Evolutionary conservation across 2,329 filamentous ascomycete genomes (phyloP).

Genomic region (Tothia fuscella): DNA sequence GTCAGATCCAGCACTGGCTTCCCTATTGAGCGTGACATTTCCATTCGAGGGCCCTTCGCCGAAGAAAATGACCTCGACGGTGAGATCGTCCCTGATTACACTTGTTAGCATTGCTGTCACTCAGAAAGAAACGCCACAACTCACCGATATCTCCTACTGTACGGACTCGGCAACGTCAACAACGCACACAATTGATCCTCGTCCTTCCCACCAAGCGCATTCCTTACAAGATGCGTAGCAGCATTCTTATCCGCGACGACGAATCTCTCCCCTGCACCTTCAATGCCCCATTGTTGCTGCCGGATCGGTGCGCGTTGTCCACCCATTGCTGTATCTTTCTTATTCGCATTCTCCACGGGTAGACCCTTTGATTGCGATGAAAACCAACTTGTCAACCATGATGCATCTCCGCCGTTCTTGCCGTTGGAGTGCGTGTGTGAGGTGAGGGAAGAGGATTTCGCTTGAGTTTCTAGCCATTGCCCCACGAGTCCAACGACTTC

Average conservation of each 20-base stretch:
- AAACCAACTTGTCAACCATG: slow-evolving; percentile 62
- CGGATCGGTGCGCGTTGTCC: slow-evolving; percentile 83
- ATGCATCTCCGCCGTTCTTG: slow-evolving; percentile 23
- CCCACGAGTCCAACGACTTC: slow-evolving; percentile 94
- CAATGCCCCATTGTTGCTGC: slow-evolving; percentile 80
- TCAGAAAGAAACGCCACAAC: slow-evolving; percentile 15
- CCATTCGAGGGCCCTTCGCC: slow-evolving; percentile 59
- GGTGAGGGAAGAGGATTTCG: slow-evolving; percentile 24
- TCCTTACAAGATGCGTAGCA: slow-evolving; percentile 88
- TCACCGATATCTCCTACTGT: slow-evolving; percentile 80
- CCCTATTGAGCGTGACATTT: slow-evolving; percentile 70
- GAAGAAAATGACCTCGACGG: slow-evolving; percentile 97
- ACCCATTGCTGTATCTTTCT: slow-evolving; percentile 32
- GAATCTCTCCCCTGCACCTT: slow-evolving; percentile 67
- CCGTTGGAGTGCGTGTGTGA: too few species aligned
- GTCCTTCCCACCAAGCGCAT: slow-evolving; percentile 87
- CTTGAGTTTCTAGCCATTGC: slow-evolving; percentile 74
- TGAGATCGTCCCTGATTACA: slow-evolving; percentile 76
- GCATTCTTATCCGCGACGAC: slow-evolving; percentile 92
- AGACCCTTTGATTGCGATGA: slow-evolving; percentile 43
- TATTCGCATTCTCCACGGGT: slow-evolving; percentile 59
- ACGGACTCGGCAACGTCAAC: slow-evolving; percentile 81
- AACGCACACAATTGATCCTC: slow-evolving; percentile 87
- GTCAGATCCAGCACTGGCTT: slow-evolving; percentile 62
- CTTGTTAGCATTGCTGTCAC: background rate